phyloP scores from a whole-genome alignment of 1,284 basidiomycete genomes.

The Cryptococcus sp. region DNA sequence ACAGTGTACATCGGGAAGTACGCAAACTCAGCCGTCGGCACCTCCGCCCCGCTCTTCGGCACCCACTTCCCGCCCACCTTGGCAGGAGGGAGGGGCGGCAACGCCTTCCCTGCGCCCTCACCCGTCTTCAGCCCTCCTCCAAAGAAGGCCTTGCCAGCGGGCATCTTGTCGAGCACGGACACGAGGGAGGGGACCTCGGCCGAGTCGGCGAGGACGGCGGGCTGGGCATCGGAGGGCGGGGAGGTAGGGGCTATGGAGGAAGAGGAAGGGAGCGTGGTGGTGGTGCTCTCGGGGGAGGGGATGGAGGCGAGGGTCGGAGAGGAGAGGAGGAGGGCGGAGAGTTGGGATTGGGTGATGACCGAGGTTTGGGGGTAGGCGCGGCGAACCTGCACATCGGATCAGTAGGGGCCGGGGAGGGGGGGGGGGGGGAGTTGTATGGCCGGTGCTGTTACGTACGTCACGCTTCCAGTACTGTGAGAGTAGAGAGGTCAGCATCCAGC shows the following conservation, averaged over 20 bases:
- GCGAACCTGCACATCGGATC: slow-evolving; percentile 52
- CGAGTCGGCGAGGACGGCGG: slow-evolving; percentile 53
- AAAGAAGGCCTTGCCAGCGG: slow-evolving; percentile 56
- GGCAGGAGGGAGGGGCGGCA: slow-evolving; percentile 66
- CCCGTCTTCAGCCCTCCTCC: slow-evolving; percentile 60
- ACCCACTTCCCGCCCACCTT: slow-evolving; percentile 61
- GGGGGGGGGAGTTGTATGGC: not conserved
- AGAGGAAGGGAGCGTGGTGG: slow-evolving; percentile 18
- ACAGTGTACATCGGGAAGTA: slow-evolving; percentile 84
- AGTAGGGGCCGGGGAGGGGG: not conserved
- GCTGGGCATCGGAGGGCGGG: slow-evolving; percentile 60
- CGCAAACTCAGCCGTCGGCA: slow-evolving; percentile 69
- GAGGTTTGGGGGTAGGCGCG: slow-evolving; percentile 85
- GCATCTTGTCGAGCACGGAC: slow-evolving; percentile 67
- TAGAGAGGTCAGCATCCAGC: slow-evolving; percentile 13
- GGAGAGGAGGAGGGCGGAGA: slow-evolving; percentile 77
- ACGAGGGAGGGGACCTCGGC: slow-evolving; percentile 47
- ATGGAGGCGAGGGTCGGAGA: slow-evolving; percentile 70
- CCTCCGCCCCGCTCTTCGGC: slow-evolving; percentile 62
- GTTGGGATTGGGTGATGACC: slow-evolving; percentile 72
- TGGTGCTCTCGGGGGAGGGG: slow-evolving; percentile 60
- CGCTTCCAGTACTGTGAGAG: slow-evolving; percentile 74
- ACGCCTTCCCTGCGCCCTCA: slow-evolving; percentile 55
- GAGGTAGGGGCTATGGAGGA: slow-evolving; percentile 25
- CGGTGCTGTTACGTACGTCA: slow-evolving; percentile 72